These are phyloP conservation scores for Vaccinium darrowii DNA, from an alignment of 148 eudicot species.

Conservation along the genomic window DNA sequence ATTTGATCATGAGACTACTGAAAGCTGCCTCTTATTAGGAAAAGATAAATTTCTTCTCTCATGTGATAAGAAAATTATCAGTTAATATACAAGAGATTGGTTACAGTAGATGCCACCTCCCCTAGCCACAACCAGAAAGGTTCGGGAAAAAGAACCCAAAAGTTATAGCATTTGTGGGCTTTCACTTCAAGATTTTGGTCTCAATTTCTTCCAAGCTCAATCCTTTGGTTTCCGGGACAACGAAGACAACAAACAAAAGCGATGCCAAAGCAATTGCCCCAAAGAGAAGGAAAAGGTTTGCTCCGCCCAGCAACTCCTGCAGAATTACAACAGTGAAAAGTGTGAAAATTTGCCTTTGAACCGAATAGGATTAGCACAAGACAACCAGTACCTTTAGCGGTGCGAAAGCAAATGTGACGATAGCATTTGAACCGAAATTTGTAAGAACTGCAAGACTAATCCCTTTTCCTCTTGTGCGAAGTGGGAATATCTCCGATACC, in stretches of 20 bases:
- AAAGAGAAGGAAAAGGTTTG: conserved; percentile 77
- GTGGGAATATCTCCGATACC: conserved; percentile 98
- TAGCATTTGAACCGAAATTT: conserved; percentile 90
- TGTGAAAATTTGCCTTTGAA: conserved; percentile 3
- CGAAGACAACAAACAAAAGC: conserved; percentile 54
- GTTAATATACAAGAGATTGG: background rate
- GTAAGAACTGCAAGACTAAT: conserved; percentile 93
- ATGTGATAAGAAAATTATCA: background rate
- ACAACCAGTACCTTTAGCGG: conserved; percentile 66
- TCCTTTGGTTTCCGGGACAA: conserved; percentile 96
- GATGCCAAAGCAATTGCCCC: conserved; percentile 79
- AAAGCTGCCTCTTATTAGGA: background rate
- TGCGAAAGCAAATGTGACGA: conserved; percentile 91
- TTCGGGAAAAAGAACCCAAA: background rate
- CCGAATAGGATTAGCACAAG: background rate
- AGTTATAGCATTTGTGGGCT: background rate
- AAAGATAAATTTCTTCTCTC: background rate
- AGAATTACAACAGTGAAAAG: conserved; percentile 12
- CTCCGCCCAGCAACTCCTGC: conserved; percentile 95
- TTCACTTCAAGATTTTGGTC: conserved; percentile 71
- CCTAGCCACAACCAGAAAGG: background rate
- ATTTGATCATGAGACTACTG: background rate
- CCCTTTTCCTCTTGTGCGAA: conserved; percentile 96
- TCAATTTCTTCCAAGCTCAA: conserved; percentile 97
- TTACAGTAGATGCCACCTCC: background rate